These are phyloP conservation scores for Colletotrichum eremochloae DNA, from an alignment of 2,329 filamentous ascomycete genomes.

Conservation along the genomic window DNA sequence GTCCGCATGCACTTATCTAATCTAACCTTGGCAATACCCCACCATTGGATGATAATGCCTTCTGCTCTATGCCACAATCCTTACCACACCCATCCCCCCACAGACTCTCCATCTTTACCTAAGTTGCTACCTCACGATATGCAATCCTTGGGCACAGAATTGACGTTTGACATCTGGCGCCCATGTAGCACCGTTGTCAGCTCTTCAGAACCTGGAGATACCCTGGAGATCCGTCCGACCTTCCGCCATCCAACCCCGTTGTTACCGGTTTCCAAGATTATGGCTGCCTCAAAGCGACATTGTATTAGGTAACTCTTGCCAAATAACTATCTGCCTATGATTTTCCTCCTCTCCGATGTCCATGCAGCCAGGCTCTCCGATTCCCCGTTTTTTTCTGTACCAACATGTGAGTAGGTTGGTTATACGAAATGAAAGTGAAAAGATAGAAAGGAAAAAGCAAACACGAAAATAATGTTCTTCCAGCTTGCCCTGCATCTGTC, in stretches of 20 bases:
- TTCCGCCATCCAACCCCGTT: background rate
- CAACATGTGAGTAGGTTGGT: background rate
- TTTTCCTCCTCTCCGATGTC: background rate
- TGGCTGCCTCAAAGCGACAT: conserved; percentile 6
- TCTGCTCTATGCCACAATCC: conserved; percentile 7
- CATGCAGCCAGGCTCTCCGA: background rate
- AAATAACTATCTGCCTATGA: conserved; percentile 5
- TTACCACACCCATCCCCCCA: conserved; percentile 24
- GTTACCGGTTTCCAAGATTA: conserved; percentile 8
- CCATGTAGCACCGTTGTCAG: background rate
- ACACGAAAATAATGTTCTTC: background rate
- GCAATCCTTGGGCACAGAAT: conserved; percentile 7
- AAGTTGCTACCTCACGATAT: conserved; percentile 12
- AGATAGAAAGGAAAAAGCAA: conserved; percentile 2
- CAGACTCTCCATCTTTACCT: conserved; percentile 20
- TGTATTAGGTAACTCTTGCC: conserved; percentile 38
- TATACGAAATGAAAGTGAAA: conserved; percentile 30
- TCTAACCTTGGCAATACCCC: conserved; percentile 34
- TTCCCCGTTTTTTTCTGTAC: conserved; percentile 5
- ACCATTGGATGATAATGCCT: conserved; percentile 35
- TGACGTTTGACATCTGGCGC: background rate
- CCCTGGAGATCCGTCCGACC: background rate
- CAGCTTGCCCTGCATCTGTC: background rate
- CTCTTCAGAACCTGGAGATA: background rate
- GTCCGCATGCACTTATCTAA: conserved; percentile 30